phyloP scores from a whole-genome alignment of 352 stramenopile genomes.

The Pilasporangium apinafurcum region DNA sequence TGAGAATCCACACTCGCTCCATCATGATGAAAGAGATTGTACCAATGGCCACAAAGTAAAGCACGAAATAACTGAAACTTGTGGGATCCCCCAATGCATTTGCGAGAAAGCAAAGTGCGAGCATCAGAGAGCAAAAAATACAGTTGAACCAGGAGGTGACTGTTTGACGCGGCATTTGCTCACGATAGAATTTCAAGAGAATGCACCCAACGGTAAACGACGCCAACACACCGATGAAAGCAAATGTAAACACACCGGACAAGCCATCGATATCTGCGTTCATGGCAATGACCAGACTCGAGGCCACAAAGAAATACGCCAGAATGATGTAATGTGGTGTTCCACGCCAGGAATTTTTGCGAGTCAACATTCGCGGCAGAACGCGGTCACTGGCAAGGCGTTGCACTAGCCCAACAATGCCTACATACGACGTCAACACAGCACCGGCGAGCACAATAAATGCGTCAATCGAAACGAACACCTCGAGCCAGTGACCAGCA shows the following conservation, averaged over 20 bases:
- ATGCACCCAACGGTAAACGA: conserved; percentile 69
- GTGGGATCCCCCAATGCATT: conserved; percentile 43
- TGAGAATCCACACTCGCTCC: conserved; percentile 48
- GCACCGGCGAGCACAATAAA: conserved; percentile 73
- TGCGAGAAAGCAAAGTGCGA: conserved; percentile 37
- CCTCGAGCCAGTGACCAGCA: conserved; percentile 15
- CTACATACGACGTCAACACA: conserved; percentile 64
- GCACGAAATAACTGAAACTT: conserved; percentile 39
- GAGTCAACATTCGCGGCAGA: conserved; percentile 25
- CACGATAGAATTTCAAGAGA: conserved; percentile 68
- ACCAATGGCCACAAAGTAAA: conserved; percentile 54
- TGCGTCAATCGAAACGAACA: conserved; percentile 47
- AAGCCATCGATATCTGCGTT: conserved; percentile 55
- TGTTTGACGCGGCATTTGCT: conserved; percentile 64
- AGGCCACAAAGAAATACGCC: conserved; percentile 37
- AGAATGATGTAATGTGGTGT: conserved; percentile 58
- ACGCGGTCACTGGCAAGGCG: conserved; percentile 59
- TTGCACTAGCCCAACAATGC: conserved; percentile 50
- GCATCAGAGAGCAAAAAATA: conserved; percentile 38
- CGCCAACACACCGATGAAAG: conserved; percentile 66
- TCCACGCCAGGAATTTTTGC: conserved; percentile 38
- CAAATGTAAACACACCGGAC: conserved; percentile 65
- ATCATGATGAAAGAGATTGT: conserved; percentile 59
- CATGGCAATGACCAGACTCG: conserved; percentile 44
- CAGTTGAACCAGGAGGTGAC: conserved; percentile 61